These are phyloP conservation scores for Ceratobasidium sp. DNA, from an alignment of 1,284 basidiomycete genomes.

Conservation along the genomic window DNA sequence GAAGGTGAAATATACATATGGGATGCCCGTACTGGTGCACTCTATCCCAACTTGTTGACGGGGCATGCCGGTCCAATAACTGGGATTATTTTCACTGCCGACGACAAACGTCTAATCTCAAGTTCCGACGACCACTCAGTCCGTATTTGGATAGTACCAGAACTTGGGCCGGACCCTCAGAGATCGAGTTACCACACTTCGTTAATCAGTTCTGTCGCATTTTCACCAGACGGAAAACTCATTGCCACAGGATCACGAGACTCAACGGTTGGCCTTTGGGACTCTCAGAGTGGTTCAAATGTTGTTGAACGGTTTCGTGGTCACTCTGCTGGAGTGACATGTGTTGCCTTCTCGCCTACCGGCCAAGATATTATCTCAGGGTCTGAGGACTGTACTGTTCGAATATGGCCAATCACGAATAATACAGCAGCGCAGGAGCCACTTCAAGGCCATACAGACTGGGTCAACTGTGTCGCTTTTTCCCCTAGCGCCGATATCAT, in stretches of 20 bases:
- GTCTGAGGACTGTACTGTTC: conserved; percentile 28
- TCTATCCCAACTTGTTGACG: background rate
- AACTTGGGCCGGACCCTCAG: background rate
- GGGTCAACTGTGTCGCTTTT: background rate
- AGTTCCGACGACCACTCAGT: conserved; percentile 16
- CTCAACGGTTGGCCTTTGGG: conserved; percentile 32
- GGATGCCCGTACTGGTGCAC: background rate
- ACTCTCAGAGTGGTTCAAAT: background rate
- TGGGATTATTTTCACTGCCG: conserved; percentile 17
- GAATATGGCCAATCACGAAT: conserved; percentile 21
- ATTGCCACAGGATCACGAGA: conserved; percentile 24
- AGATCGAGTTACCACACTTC: background rate
- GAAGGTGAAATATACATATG: conserved; percentile 30
- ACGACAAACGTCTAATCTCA: conserved; percentile 33
- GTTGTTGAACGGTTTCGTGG: background rate
- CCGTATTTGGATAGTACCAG: conserved; percentile 26
- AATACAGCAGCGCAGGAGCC: background rate
- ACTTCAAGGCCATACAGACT: background rate
- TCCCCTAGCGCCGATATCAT: background rate
- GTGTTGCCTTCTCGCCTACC: conserved; percentile 27
- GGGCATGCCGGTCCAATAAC: background rate
- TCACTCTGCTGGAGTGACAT: conserved; percentile 27
- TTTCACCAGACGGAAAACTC: conserved; percentile 18
- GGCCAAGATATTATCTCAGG: background rate
- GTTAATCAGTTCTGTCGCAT: conserved; percentile 24